Base-by-base conservation (phyloP, 257 asterid genomes). In the Nicotiana sylvestris region DNA sequence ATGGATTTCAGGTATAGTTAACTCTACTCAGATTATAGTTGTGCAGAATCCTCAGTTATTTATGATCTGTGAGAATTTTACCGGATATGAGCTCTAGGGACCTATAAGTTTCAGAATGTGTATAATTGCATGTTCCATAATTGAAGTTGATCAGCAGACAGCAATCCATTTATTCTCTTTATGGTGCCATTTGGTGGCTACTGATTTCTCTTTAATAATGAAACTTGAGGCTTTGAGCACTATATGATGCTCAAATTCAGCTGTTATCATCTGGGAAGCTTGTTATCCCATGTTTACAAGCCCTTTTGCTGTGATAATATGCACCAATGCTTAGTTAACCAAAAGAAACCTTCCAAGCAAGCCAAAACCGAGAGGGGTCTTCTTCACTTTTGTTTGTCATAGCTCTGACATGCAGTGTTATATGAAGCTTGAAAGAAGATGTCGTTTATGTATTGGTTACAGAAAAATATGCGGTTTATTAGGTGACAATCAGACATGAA, bases 1-100 rank as follows among this genome's bases (percentile, higher is more conserved):
- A 93, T 96, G 93, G 98, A 96, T 90, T 96, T 94, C 83, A 96
- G 99, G 98, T 94, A 90, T 32, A 67, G 15, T 56, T 82, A 62
- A 53, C 77, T 81, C 69, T 80, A 30, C 76, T 65, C 12, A 72
- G 46, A 8, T 33, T 83, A 61, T 49, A 3, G 62, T 16, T 74
- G 0, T 46, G 35, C 80, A 7, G 13, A 74, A 74, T 49, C 62
- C n/a, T 15, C 62, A 5, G 27, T 74, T 74, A 49, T 3, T 46
- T 74, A 15, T 49, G 62, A 25, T 49, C 8, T 27, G 62, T 27
- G 9, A 74, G 21, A 49, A 27, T 74, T 27, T 53, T 13, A 13
- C 43, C 62, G 16, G 27, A 27, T 74, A 49, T 4, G 27, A 74
- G n/a, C 33, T 74, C 62, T 12, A 11, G 62, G 80, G 62, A 74